These are phyloP conservation scores for Tulasnella sp. DNA, from an alignment of 768 basidiomycete species.

Conservation along the genomic window DNA sequence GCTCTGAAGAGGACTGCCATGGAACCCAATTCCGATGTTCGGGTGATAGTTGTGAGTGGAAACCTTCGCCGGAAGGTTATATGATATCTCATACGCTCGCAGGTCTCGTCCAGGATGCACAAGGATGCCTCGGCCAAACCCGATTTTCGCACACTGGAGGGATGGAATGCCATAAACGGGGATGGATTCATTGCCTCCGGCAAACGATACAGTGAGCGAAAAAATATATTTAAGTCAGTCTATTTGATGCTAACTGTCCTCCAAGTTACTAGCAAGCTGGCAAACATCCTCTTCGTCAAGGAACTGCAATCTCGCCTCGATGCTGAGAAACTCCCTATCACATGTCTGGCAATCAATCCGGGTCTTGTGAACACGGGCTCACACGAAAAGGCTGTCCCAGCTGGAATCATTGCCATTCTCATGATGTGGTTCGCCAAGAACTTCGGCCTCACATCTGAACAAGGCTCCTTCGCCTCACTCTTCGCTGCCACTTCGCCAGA, in stretches of 20 bases:
- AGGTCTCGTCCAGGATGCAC: constrained; percentile 23
- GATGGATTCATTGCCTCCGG: background rate
- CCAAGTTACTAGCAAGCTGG: constrained; percentile 59
- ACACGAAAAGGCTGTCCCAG: too few relatives aligned
- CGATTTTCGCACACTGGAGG: background rate
- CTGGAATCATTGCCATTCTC: background rate
- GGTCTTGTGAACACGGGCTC: constrained; percentile 49
- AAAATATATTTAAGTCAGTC: too few relatives aligned
- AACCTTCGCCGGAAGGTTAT: too few relatives aligned
- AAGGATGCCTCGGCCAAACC: background rate
- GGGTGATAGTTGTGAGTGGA: constrained; percentile 58
- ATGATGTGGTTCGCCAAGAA: background rate
- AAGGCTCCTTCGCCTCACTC: constrained; percentile 27
- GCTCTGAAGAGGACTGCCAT: constrained; percentile 56
- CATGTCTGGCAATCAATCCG: constrained; percentile 50
- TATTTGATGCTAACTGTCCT: background rate
- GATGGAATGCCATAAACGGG: background rate
- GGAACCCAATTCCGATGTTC: constrained; percentile 57
- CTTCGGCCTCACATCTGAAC: background rate
- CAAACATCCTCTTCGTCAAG: constrained; percentile 54
- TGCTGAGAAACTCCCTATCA: constrained; percentile 47
- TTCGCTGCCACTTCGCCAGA: constrained; percentile 33
- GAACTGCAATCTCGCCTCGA: constrained; percentile 56
- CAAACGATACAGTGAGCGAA: background rate
- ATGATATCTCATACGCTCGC: background rate